Base-by-base conservation (phyloP, 2,329 filamentous ascomycete species). In the Phyllosticta paracitricarpa region DNA sequence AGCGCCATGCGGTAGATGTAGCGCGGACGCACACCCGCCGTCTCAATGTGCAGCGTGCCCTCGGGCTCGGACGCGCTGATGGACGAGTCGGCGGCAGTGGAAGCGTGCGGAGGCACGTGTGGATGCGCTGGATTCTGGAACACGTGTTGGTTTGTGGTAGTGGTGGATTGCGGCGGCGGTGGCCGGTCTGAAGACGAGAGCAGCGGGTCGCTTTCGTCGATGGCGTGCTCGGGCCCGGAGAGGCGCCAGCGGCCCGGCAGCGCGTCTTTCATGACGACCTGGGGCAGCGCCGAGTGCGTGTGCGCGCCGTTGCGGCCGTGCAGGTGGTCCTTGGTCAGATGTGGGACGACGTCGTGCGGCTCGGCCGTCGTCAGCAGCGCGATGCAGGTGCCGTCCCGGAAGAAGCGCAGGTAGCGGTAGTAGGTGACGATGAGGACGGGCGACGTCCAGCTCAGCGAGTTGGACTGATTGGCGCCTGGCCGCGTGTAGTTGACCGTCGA, bases 381-480 rank as follows among this genome's bases (percentile, higher is more conserved):
- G 63, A 97, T 86, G 65, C 83, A 85, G 1, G 88, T 88, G 28
- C 94, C 94, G 73, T 97, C 90, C 25, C 91, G 89, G 77, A 94
- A 94, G 78, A 99, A 94, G 59, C 94, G 89, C 3, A 99, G 83
- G 75, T 97, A 99, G 62, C 94, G 90, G 77, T 96, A 99, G 77
- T 97, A 99, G 0, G 94, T 99, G 56, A 99, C 91, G 62, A 97
- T 95, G 72, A 96, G 91, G 40, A 97, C 88, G 8, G 92, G 92
- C 62, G 71, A 70, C 68, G 79, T 80, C 90, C 92, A 96, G 1
- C 89, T 87, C 19, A 88, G 77, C 60, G 85, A 86, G 65, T 86
- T 87, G 22, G 83, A 81, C 2, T 85, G 86, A 10, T 86, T 81
- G 63, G 88, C 88, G 33, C 94, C 94, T 0, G 90, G 79, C 25